Base-by-base conservation (phyloP, 257 asterid genomes). In the Solanum ossicruentum region DNA sequence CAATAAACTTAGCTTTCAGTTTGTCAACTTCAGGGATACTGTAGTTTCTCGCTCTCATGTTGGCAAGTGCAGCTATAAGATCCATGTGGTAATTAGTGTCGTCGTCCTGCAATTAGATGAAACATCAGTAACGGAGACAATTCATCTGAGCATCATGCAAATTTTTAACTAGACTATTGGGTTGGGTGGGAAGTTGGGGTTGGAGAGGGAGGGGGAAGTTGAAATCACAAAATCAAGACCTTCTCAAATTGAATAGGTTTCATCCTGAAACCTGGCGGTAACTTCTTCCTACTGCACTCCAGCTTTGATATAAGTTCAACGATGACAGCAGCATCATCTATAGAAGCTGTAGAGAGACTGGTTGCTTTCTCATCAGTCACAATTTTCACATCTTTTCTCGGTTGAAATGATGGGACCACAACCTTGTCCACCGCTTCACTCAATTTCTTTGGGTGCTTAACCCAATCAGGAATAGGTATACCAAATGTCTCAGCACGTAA, bases 31-130 rank as follows among this genome's bases (percentile, higher is more conserved):
- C 97, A 1, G 97, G 99, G 66, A 95, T 91, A 84, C 95, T 85
- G 90, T 95, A 95, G 81, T 95, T 95, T 84, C 99, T 91, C 28
- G 99, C 99, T 90, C 99, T 94, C 99, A 95, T 95, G 91, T 95
- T 95, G 15, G 99, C 99, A 43, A 95, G 97, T 18, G 95, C 98
- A 1, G 99, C 94, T 52, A 95, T 93, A 86, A 93, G 82, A 88
- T 95, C 99, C 98, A 95, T 94, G 87, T 95, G 99, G 89, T 92
- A 93, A 84, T 95, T 95, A 66, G 97, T 92, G 80, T 94, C 99
- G 47, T 95, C 99, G 51, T 95, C 99, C 99, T 95, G 93, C 86
- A 69, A 41, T 70, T 41, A 70, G 54, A 70, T 41, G 51, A 18
- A 80, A 54, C 23, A 67, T 36, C 60, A 86, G 23, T 82, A 39